Base-by-base conservation (phyloP, 257 asterid species). In the Primulina huaijiensis region DNA sequence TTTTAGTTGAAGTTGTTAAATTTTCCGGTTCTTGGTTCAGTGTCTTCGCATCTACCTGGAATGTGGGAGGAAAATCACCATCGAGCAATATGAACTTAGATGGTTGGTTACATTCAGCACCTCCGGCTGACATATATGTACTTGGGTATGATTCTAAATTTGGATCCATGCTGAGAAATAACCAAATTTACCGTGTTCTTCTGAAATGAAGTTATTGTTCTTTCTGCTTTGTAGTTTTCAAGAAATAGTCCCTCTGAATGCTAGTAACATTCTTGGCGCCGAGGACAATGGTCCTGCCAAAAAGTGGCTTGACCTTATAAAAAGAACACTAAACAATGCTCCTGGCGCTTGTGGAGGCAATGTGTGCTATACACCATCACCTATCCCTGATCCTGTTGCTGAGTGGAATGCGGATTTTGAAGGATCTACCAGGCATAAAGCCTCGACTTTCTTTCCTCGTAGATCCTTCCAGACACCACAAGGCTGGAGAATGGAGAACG, bases 211-310 rank as follows among this genome's bases (percentile, higher is more conserved):
- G 40, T 55, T 67, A 35, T 17, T n/a, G 61, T 67, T 55, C 46
- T 66, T 70, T 66, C 14, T 17, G 1, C 20, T 8, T 43, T 74
- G 29, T 55, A 94, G 99, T 34, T 94, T 94, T 84, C 98, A 94
- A 86, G 98, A 94, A 77, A 92, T 94, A 75, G 99, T 94, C 71
- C 99, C 98, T 63, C 68, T 94, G 62, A 94, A 92, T 78, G 99
- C 99, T 72, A 92, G 99, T 61, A 94, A 94, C 65, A 94, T 94
- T 69, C 85, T 94, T 27, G 98, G 88, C 6, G 97, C 98, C 37
- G 99, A 94, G 77, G 99, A 94, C 82, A 94, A 94, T 31, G 99
- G 99, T 29, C 99, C 99, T 29, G 97, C 99, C 29, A 91, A 92
- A 65, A 89, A 88, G 52, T 94, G 99, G 98, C 86, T 89, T 30